Conservation (phyloP, 495 filamentous ascomycete genomes). For the Penicillium herquei region DNA sequence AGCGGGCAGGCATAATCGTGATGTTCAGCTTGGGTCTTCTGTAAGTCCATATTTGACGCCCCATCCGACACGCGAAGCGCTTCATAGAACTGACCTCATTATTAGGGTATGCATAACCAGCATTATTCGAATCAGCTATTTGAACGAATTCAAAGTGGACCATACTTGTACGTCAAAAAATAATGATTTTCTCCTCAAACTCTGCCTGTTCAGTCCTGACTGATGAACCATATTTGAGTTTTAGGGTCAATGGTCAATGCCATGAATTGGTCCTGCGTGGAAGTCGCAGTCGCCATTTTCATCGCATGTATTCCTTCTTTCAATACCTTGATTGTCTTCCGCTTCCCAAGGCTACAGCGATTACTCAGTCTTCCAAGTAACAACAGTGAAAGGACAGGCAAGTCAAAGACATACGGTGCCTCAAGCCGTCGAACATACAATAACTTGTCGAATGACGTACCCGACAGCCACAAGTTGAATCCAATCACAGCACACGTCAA, state of each 20-base stretch:
- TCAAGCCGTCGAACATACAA: conserved; percentile 1
- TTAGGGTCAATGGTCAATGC: conserved; percentile 20
- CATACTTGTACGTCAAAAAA: conserved; percentile 25
- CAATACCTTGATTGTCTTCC: conserved; percentile 17
- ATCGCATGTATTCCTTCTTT: conserved; percentile 22
- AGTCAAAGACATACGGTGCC: not conserved
- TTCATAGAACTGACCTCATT: not conserved
- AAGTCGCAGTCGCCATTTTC: conserved; percentile 21
- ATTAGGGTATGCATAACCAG: conserved; percentile 19
- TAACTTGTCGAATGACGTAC: no score
- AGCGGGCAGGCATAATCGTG: conserved; percentile 28
- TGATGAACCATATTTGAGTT: no score
- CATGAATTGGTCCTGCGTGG: conserved; percentile 23
- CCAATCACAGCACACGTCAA: no score
- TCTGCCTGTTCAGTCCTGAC: no score
- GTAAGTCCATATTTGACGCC: conserved; percentile 23
- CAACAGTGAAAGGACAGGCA: not conserved
- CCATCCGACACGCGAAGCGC: no score
- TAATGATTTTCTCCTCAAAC: no score
- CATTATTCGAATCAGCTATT: conserved; percentile 22
- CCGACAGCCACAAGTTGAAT: no score
- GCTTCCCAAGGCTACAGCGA: conserved; percentile 17
- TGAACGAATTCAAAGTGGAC: conserved; percentile 18
- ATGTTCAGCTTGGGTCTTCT: conserved; percentile 36
- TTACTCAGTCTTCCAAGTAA: conserved; percentile 11